A percentile compares a stretch with the other conserved stretches of the same genome.
Conservation (phyloP, 208 protist species). For the Crithidia brevicula region DNA sequence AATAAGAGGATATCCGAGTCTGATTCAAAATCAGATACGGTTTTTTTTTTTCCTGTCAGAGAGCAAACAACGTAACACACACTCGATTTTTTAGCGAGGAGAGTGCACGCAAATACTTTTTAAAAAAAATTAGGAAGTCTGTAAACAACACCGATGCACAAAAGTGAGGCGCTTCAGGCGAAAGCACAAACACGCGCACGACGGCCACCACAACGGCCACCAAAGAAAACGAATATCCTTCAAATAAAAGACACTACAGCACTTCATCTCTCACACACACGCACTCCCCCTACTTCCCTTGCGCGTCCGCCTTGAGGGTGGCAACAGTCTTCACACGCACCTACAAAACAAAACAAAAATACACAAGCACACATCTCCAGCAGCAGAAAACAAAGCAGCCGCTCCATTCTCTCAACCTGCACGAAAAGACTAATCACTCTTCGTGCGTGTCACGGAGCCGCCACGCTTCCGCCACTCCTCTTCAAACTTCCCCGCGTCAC, state of each 20-base stretch:
- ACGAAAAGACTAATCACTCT: background rate
- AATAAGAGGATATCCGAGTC: too few relatives aligned
- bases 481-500: slow-evolving; percentile 25
- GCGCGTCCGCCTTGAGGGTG: too few relatives aligned
- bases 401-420: too few relatives aligned
- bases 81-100: background rate
- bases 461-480: slow-evolving; percentile 30
- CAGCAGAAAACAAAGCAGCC: too few relatives aligned
- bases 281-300: too few relatives aligned
- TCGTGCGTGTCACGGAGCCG: slow-evolving; percentile 30
- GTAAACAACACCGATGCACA: background rate
- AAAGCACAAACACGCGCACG: background rate
- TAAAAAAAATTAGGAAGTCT: too few relatives aligned
- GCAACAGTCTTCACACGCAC: background rate
- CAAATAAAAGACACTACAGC: too few relatives aligned
- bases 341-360: background rate
- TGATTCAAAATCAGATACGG: too few relatives aligned
- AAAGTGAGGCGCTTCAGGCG: background rate
- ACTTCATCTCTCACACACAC: too few relatives aligned
- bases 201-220: background rate
- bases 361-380: too few relatives aligned
- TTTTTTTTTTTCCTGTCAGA: background rate
- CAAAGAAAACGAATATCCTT: too few relatives aligned
- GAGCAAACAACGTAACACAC: background rate
- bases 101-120: too few relatives aligned